These are phyloP conservation scores for Venturia oleaginea DNA, from an alignment of 2,329 filamentous ascomycete species.

Conservation along the genomic window DNA sequence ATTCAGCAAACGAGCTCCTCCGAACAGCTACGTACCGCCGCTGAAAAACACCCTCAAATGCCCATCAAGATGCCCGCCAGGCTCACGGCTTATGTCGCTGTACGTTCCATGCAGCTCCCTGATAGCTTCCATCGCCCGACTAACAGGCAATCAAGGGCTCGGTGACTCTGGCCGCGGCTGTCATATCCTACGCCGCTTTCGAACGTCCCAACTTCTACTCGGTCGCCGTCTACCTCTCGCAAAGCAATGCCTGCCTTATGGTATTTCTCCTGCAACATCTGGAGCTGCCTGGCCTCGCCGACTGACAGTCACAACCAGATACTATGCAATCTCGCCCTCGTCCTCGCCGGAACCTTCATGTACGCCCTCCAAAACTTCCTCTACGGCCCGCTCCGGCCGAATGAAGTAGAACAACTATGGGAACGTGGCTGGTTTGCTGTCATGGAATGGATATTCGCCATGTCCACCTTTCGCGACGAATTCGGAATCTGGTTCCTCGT, in stretches of 20 bases:
- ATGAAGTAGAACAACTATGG: conserved; percentile 94
- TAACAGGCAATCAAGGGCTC: conserved; percentile 10
- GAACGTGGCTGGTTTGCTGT: conserved; percentile 98
- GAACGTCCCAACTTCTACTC: conserved; percentile 98
- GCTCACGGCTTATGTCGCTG: conserved; percentile 12
- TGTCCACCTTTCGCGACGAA: conserved; percentile 97
- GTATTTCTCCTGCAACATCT: conserved; percentile 38
- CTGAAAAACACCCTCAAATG: neutral
- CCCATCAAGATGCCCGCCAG: conserved; percentile 5
- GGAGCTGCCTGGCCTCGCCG: neutral
- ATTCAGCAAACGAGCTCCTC: neutral
- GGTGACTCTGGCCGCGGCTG: conserved; percentile 7
- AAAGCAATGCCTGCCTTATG: conserved; percentile 92
- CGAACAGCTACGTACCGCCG: neutral
- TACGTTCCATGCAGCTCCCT: neutral
- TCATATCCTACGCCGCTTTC: conserved; percentile 56
- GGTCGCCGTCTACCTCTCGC: conserved; percentile 89
- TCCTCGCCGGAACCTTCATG: conserved; percentile 70
- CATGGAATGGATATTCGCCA: conserved; percentile 90
- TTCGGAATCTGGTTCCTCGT: conserved; percentile 89
- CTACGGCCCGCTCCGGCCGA: conserved; percentile 80
- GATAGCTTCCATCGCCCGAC: neutral
- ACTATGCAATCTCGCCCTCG: conserved; percentile 79
- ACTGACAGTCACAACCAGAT: conserved; percentile 46
- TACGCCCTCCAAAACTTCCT: conserved; percentile 83